These are phyloP conservation scores for Xylaria scruposa DNA, from an alignment of 495 filamentous ascomycete genomes.

Conservation along the genomic window DNA sequence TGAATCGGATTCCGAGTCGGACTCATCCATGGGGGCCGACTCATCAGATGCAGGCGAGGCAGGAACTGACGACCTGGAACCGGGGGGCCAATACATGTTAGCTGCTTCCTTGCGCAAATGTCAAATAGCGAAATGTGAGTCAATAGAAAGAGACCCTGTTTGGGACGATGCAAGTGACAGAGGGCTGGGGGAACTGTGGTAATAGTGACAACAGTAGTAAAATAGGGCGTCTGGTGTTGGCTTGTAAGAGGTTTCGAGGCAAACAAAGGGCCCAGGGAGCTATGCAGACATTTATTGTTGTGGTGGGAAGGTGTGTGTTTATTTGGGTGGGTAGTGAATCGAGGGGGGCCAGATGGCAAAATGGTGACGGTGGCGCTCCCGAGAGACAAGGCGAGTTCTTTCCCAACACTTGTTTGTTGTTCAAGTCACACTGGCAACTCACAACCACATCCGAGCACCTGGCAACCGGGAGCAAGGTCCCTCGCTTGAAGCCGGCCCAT, in stretches of 20 bases:
- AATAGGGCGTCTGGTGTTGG: not conserved
- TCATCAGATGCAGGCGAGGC: conserved; percentile 78
- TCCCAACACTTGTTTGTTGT: not conserved
- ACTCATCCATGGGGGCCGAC: conserved; percentile 90
- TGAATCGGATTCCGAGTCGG: conserved; percentile 74
- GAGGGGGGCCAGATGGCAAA: not conserved
- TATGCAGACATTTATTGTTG: not conserved
- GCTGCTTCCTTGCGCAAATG: not conserved
- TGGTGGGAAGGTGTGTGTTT: not conserved
- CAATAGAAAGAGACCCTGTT: not conserved
- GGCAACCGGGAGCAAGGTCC: not conserved
- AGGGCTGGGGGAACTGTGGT: not conserved
- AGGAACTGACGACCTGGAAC: conserved; percentile 27
- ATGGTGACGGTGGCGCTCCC: not conserved
- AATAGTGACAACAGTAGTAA: too few species aligned
- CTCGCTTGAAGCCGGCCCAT: not conserved
- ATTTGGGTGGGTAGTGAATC: not conserved
- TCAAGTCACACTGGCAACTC: not conserved
- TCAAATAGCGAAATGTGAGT: not conserved
- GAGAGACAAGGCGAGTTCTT: not conserved
- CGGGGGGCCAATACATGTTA: conserved; percentile 24
- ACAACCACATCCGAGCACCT: not conserved
- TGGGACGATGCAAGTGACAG: not conserved
- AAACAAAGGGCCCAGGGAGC: conserved; percentile 1
- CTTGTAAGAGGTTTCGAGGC: not conserved